These are phyloP conservation scores for Metarhizium sp. DNA, from an alignment of 2,329 filamentous ascomycete genomes.

Conservation along the genomic window DNA sequence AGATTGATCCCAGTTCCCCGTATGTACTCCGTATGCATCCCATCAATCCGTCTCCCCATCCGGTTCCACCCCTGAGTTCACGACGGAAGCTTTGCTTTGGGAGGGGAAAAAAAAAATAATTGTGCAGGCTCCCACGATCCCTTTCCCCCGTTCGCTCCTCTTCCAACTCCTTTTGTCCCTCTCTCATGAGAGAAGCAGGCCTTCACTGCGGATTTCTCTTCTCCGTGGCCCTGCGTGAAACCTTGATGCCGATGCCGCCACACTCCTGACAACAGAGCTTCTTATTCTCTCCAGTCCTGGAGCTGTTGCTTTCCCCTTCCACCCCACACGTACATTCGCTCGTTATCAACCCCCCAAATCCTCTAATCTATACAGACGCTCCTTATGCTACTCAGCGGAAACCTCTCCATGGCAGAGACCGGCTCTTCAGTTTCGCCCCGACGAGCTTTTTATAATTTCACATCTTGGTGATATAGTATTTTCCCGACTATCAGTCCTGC, in stretches of 20 bases:
- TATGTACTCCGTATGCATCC: not conserved
- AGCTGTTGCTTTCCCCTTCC: not conserved
- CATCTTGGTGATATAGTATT: not conserved
- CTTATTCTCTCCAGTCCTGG: not conserved
- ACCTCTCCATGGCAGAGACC: constrained; percentile 7
- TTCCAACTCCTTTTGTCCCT: not conserved
- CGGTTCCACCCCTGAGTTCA: constrained; percentile 15
- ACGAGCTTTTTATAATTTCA: constrained; percentile 4
- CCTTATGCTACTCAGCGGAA: constrained; percentile 3
- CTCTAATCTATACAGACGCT: not conserved
- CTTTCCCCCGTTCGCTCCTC: constrained; percentile 1
- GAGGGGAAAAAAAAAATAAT: constrained; percentile 12
- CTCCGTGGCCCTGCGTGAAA: not conserved
- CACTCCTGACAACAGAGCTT: not conserved
- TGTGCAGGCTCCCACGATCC: constrained; percentile 7
- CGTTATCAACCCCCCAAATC: not conserved
- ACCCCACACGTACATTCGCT: not conserved
- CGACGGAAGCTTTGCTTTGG: constrained; percentile 8
- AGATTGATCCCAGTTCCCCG: not conserved
- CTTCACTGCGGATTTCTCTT: not conserved
- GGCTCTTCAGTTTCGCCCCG: not conserved
- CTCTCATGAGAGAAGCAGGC: not conserved
- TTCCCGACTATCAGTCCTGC: not conserved
- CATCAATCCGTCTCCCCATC: constrained; percentile 3
- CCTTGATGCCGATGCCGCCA: not conserved